Conservation (phyloP, 2,329 filamentous ascomycete species). For the Drechslerella stenobrocha region DNA sequence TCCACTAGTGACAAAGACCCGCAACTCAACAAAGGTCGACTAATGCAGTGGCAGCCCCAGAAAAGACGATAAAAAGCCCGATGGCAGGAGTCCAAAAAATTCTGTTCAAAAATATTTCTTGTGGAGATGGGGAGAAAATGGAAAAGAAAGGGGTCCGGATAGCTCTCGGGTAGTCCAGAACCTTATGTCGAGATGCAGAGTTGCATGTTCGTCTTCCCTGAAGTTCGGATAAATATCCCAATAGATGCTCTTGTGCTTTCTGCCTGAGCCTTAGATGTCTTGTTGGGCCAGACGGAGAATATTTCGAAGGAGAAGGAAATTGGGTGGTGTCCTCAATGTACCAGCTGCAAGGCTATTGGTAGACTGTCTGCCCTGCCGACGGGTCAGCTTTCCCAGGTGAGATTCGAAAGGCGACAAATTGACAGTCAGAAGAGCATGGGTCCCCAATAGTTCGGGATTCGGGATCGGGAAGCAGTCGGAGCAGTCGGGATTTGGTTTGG, state of each 20-base stretch:
- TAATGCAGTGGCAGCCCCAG: too few species aligned
- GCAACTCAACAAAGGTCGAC: slow-evolving; percentile 38
- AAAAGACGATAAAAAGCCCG: too few species aligned
- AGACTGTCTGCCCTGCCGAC: slow-evolving; percentile 20
- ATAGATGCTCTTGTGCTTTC: slow-evolving; percentile 29
- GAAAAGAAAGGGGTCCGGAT: slow-evolving; percentile 8
- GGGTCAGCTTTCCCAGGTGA: slow-evolving; percentile 45
- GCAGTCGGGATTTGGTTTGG: slow-evolving; percentile 23
- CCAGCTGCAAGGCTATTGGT: slow-evolving; percentile 46
- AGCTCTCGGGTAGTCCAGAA: slow-evolving; percentile 37
- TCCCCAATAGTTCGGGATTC: slow-evolving; percentile 36
- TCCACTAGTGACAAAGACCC: slow-evolving; percentile 34
- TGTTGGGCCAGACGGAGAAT: slow-evolving; percentile 40
- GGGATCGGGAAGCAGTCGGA: slow-evolving; percentile 20
- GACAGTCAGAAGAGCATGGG: slow-evolving; percentile 36
- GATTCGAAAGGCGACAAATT: slow-evolving; percentile 42
- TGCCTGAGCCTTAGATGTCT: slow-evolving; percentile 43
- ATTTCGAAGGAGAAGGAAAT: slow-evolving; percentile 26
- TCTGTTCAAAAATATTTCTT: too few species aligned
- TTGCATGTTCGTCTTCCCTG: slow-evolving; percentile 35
- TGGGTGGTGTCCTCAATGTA: slow-evolving; percentile 44
- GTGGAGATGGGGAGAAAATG: slow-evolving; percentile 13
- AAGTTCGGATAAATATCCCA: slow-evolving; percentile 41
- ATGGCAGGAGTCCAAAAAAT: background rate
- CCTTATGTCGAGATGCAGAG: slow-evolving; percentile 42